These are phyloP conservation scores for Fusarium papillatum DNA, from an alignment of 2,329 filamentous ascomycete genomes.

Conservation along the genomic window DNA sequence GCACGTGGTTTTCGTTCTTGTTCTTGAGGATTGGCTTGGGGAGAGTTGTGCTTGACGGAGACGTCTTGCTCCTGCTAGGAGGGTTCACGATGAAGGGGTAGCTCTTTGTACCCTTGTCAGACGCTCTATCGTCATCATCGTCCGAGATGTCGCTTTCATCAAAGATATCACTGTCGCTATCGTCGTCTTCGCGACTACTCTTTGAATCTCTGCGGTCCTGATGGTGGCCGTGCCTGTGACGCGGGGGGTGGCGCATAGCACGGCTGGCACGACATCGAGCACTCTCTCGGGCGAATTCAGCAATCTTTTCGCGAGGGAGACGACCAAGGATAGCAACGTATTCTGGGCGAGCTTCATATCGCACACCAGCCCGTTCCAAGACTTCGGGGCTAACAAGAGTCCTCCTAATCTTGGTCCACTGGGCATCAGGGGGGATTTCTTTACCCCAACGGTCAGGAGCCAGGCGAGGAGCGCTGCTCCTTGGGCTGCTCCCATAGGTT, in stretches of 20 bases:
- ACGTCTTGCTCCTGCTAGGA: slow-evolving; percentile 49
- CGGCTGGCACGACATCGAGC: slow-evolving; percentile 61
- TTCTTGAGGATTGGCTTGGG: slow-evolving; percentile 75
- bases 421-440: slow-evolving; percentile 67
- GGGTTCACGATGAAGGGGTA: slow-evolving; percentile 55
- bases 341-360: slow-evolving; percentile 71
- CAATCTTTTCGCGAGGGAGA: slow-evolving; percentile 65
- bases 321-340: slow-evolving; percentile 74
- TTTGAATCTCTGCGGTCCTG: slow-evolving; percentile 48
- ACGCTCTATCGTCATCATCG: slow-evolving; percentile 49
- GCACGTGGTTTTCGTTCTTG: slow-evolving; percentile 69
- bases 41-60: slow-evolving; percentile 51
- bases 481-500: slow-evolving; percentile 51
- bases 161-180: slow-evolving; percentile 47
- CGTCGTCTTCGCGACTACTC: slow-evolving; percentile 50
- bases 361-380: slow-evolving; percentile 65
- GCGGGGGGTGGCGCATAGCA: slow-evolving; percentile 21
- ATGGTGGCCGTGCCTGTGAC: slow-evolving; percentile 21
- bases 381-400: slow-evolving; percentile 70
- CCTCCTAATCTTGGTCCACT: slow-evolving; percentile 71
- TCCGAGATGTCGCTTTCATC: slow-evolving; percentile 50
- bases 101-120: slow-evolving; percentile 47
- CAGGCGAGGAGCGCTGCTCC: slow-evolving; percentile 51
- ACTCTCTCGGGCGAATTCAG: slow-evolving; percentile 63
- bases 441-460: slow-evolving; percentile 70